Percentiles rank a stretch among this genome's conserved stretches.
phyloP scores from a whole-genome alignment of 2,329 filamentous ascomycete species.

The Onygenales sp. region DNA sequence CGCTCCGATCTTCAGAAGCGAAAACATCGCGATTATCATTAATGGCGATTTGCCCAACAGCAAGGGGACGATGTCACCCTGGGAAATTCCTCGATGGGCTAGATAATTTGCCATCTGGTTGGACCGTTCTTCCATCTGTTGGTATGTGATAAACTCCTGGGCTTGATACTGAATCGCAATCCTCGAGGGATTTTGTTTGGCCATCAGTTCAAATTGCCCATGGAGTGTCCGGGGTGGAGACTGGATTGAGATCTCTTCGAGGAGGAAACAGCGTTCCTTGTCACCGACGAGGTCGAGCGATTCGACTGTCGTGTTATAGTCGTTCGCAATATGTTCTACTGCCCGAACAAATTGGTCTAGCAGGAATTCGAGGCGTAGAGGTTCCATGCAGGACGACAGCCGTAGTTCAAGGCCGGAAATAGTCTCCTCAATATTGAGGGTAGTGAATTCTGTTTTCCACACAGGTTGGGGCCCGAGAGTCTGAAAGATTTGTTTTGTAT shows the following conservation, averaged over 20 bases:
- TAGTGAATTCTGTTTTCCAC: no score
- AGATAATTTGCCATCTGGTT: slow-evolving; percentile 3
- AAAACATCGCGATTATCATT: slow-evolving; percentile 17
- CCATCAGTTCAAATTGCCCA: not conserved
- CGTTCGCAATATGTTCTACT: not conserved
- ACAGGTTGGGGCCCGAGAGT: no score
- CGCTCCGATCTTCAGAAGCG: slow-evolving; percentile 58
- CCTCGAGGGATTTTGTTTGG: not conserved
- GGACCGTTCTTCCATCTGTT: slow-evolving; percentile 2
- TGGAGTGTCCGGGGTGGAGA: not conserved
- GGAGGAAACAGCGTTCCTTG: not conserved
- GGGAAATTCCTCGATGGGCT: slow-evolving; percentile 17
- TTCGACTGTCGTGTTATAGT: not conserved
- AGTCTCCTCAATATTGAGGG: not conserved
- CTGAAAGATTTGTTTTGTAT: not conserved
- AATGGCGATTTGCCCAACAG: slow-evolving; percentile 19
- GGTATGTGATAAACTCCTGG: not conserved
- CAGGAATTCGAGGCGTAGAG: not conserved
- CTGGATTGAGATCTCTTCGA: not conserved
- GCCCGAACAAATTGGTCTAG: not conserved
- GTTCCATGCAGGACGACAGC: not conserved
- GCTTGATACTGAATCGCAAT: not conserved
- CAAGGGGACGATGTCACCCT: slow-evolving; percentile 15
- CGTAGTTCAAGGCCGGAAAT: not conserved
- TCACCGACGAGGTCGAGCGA: not conserved